phyloP scores from a whole-genome alignment of 1,284 basidiomycete species.

The Ceratobasidium sp. region DNA sequence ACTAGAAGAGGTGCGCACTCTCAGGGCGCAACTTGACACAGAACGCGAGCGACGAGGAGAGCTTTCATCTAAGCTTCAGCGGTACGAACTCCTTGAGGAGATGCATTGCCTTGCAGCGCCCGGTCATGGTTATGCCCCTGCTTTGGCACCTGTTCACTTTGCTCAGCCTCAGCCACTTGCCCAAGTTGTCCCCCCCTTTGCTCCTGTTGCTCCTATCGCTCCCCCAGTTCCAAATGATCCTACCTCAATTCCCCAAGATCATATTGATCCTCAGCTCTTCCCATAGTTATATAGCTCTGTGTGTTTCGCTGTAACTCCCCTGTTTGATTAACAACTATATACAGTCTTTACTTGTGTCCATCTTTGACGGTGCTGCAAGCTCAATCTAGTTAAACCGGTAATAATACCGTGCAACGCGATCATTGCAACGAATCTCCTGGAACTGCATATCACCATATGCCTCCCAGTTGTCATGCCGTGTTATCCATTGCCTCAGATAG shows the following conservation, averaged over 20 bases:
- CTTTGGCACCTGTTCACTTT: background rate
- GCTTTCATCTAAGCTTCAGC: background rate
- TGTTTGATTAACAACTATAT: background rate
- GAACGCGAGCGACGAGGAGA: no score
- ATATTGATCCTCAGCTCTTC: background rate
- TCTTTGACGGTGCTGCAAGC: background rate
- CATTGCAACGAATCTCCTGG: background rate
- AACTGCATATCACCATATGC: background rate
- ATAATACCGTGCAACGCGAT: background rate
- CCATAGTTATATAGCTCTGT: background rate
- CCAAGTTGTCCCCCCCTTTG: background rate
- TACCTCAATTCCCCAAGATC: background rate
- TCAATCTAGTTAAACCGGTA: background rate
- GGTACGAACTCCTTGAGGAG: background rate
- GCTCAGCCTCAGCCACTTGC: background rate
- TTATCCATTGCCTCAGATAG: background rate
- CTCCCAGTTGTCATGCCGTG: background rate
- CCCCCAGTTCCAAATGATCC: background rate
- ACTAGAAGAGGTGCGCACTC: background rate
- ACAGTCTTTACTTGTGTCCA: background rate
- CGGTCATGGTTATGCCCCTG: background rate
- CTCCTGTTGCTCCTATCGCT: background rate
- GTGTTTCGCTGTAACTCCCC: background rate
- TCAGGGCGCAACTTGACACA: no score
- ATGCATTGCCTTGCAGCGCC: background rate